Percentiles rank a stretch among this genome's conserved stretches.
Conservation (phyloP, 2,329 filamentous ascomycete species). For the Aspergillus phoenicis region DNA sequence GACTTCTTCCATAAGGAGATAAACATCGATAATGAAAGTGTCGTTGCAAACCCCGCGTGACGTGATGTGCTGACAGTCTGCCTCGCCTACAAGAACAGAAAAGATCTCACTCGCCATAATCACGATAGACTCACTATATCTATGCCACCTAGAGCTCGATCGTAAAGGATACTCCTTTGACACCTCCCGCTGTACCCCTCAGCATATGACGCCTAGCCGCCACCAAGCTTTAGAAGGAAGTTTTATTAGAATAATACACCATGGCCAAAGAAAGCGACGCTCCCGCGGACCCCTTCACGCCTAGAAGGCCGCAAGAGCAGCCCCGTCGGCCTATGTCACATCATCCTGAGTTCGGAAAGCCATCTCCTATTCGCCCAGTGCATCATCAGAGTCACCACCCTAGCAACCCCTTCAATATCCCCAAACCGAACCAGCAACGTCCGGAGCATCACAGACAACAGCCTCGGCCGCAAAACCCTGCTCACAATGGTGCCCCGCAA, state of each 20-base stretch:
- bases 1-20: not conserved
- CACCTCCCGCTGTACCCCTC: not conserved
- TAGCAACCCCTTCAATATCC: constrained; percentile 56
- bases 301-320: constrained; percentile 41
- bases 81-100: not conserved
- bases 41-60: not conserved
- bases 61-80: not conserved
- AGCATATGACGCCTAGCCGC: not conserved
- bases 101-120: not conserved
- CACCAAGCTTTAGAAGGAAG: not conserved
- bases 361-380: constrained; percentile 55
- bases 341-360: constrained; percentile 60
- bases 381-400: constrained; percentile 42
- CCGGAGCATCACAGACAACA: constrained; percentile 54
- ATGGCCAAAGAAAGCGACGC: constrained; percentile 59
- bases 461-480: constrained; percentile 23
- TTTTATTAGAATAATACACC: constrained; percentile 19
- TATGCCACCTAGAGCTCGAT: not conserved
- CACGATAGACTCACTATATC: not conserved
- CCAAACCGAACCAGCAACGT: constrained; percentile 51
- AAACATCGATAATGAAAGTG: not conserved
- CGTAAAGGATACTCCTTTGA: not conserved
- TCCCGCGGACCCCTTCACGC: constrained; percentile 38
- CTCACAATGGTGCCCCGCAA: constrained; percentile 17
- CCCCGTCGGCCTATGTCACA: constrained; percentile 38